Evolutionary conservation across 2,329 filamentous ascomycete species (phyloP).

Genomic region (Trichoderma atroviride): DNA sequence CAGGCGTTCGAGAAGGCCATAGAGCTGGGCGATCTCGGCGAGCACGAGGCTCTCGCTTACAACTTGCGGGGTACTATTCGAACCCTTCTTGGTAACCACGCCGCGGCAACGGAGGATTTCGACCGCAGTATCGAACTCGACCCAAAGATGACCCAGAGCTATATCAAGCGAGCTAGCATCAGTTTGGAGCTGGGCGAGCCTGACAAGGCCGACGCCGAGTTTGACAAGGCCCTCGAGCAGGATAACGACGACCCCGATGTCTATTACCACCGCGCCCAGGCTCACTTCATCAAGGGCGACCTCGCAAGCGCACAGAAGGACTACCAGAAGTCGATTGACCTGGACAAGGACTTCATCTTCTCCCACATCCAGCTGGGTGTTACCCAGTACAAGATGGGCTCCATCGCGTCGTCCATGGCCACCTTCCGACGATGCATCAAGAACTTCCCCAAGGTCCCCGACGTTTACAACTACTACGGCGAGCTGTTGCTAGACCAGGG

Average conservation of each 20-base stretch:
- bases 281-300: slow-evolving; percentile 96
- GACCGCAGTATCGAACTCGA: slow-evolving; percentile 92
- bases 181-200: slow-evolving; percentile 89
- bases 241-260: slow-evolving; percentile 92
- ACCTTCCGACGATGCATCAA: slow-evolving; percentile 97
- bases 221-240: slow-evolving; percentile 80
- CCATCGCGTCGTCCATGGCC: slow-evolving; percentile 95
- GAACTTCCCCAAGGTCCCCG: slow-evolving; percentile 94
- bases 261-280: slow-evolving; percentile 97
- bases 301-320: slow-evolving; percentile 94
- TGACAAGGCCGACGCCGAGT: slow-evolving; percentile 84
- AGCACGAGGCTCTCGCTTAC: slow-evolving; percentile 87
- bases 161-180: slow-evolving; percentile 98
- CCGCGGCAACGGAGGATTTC: slow-evolving; percentile 79
- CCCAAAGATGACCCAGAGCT: slow-evolving; percentile 87
- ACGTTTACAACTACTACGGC: slow-evolving; percentile 99
- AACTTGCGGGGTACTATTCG: slow-evolving; percentile 97
- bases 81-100: slow-evolving; percentile 87
- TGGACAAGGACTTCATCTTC: slow-evolving; percentile 96
- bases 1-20: slow-evolving; percentile 85
- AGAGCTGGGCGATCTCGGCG: slow-evolving; percentile 75
- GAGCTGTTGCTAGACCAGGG: slow-evolving; percentile 95
- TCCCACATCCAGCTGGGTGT: slow-evolving; percentile 99
- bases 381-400: slow-evolving; percentile 99
- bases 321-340: slow-evolving; percentile 98